Percentiles rank a stretch among this genome's conserved stretches.
These are phyloP conservation scores for Paspalum vaginatum DNA, from an alignment of 176 grass and related monocot species.

Conservation along the genomic window DNA sequence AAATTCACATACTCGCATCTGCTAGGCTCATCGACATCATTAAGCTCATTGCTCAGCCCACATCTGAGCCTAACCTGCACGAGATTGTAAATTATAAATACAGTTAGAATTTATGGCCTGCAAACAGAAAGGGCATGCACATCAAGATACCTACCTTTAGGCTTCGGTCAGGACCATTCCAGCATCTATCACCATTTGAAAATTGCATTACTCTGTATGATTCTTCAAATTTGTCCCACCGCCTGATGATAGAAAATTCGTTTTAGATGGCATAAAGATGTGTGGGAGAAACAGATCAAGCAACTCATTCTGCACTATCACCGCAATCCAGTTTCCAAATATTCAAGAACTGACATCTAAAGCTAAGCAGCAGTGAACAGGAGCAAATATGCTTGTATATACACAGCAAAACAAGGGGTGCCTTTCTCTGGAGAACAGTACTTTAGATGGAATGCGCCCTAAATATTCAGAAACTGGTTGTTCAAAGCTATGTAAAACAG, in stretches of 20 bases:
- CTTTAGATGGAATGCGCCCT: too few relatives aligned
- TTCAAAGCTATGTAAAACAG: slow-evolving; percentile 33
- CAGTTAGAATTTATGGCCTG: background rate
- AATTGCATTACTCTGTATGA: slow-evolving; percentile 85
- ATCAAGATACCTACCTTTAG: slow-evolving; percentile 75
- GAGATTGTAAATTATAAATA: slow-evolving; percentile 14
- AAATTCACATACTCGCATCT: slow-evolving; percentile 91
- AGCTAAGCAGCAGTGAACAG: slow-evolving; percentile 23
- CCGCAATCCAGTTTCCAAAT: background rate
- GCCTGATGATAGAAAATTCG: slow-evolving; percentile 53
- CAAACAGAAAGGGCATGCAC: slow-evolving; percentile 4
- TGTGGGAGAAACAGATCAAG: background rate
- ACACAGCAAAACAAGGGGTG: background rate
- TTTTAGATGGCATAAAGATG: background rate
- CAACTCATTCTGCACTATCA: background rate
- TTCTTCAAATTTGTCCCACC: slow-evolving; percentile 97
- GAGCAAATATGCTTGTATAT: slow-evolving; percentile 17
- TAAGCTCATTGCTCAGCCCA: slow-evolving; percentile 82
- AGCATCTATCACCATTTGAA: slow-evolving; percentile 85
- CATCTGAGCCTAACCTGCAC: slow-evolving; percentile 88
- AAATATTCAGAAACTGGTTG: background rate
- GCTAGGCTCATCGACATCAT: slow-evolving; percentile 87
- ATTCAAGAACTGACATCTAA: background rate
- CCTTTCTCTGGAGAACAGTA: background rate
- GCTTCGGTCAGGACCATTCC: slow-evolving; percentile 97